Evolutionary conservation across 345 rosid genomes (phyloP), one percentile per base, ranked within the genome.

Genomic region (Camelina sativa): DNA sequence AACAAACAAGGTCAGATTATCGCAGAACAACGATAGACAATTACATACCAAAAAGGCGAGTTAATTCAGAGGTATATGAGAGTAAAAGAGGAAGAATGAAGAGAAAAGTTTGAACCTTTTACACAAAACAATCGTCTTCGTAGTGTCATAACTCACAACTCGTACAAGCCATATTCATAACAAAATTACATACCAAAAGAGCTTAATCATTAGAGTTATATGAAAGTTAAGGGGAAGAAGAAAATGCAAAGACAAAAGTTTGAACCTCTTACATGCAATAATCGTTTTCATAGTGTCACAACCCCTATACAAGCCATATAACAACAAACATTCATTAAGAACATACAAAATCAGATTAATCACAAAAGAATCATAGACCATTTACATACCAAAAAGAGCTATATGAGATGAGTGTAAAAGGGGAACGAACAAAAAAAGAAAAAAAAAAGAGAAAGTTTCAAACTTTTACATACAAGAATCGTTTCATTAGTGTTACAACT

Each of bases 101-200:
- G 34, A 53, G 58, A 53, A 53, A 53, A 53, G 58, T 22, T 13
- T 53, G 34, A 54, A 54, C 34, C 5, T 54, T 54, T 54, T 6
- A 54, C 58, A 54, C 4, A 20, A 8, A 47, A 47, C 4, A 19
- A 19, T 50, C 54, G 22, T 50, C 19, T 52, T 52, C 30, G 11
- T 10, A 20, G 56, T 19, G 25, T 19, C 7, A 51, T 0, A 51
- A 5, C 8, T 22, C 57, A 52, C n/a, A 22, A 52, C 37, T 34
- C 37, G 7, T 8, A 6, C 7, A 34, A 34, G 57, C 16, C 57
- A 53, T 53, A 53, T 28, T 22, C 13, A 53, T 4, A 34, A 34
- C 8, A 34, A 34, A 32, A 32, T 6, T 5, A 32, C 35, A 32
- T 32, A 32, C 35, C 35, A 32, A 32, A 32, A 32, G 35, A 6